Evolutionary conservation across 306 rosid genomes (phyloP).

Genomic region (Rubus parviflorus): DNA sequence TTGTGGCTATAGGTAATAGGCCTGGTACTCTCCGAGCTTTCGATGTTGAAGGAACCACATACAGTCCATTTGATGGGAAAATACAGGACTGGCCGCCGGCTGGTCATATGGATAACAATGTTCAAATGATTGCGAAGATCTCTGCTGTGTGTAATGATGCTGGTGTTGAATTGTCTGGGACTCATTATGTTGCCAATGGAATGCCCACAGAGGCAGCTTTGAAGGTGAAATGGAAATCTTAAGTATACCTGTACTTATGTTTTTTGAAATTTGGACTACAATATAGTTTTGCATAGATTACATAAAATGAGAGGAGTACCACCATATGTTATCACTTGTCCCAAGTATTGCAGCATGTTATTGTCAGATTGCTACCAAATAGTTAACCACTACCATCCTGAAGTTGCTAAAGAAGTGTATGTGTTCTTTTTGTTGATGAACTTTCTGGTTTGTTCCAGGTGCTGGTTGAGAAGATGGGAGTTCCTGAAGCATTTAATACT

Average conservation of each 20-base stretch:
- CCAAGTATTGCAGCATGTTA: background rate
- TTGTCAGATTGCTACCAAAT: background rate
- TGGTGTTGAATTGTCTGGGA: conserved; percentile 50
- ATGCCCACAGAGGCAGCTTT: conserved; percentile 79
- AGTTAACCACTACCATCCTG: background rate
- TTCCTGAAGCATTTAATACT: conserved; percentile 45
- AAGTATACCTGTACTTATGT: background rate
- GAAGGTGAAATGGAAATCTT: conserved; percentile 32
- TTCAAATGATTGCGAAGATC: conserved; percentile 64
- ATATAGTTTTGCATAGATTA: background rate
- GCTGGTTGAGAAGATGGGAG: conserved; percentile 86
- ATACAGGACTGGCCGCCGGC: conserved; percentile 54
- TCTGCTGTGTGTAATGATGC: conserved; percentile 75
- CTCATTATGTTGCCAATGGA: conserved; percentile 54
- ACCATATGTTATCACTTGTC: background rate
- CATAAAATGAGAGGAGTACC: background rate
- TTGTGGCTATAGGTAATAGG: conserved; percentile 59
- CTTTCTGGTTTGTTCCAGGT: conserved; percentile 38
- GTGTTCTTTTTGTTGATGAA: background rate
- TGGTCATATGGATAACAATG: conserved; percentile 57
- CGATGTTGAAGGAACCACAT: conserved; percentile 71
- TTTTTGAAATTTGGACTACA: background rate
- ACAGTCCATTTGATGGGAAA: conserved; percentile 60
- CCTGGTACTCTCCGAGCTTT: conserved; percentile 47
- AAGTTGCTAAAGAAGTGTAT: background rate